A percentile compares a stretch with the other conserved stretches of the same genome.
Evolutionary conservation across 2,329 filamentous ascomycete genomes (phyloP).

Genomic region (Atkinsonella texensis): DNA sequence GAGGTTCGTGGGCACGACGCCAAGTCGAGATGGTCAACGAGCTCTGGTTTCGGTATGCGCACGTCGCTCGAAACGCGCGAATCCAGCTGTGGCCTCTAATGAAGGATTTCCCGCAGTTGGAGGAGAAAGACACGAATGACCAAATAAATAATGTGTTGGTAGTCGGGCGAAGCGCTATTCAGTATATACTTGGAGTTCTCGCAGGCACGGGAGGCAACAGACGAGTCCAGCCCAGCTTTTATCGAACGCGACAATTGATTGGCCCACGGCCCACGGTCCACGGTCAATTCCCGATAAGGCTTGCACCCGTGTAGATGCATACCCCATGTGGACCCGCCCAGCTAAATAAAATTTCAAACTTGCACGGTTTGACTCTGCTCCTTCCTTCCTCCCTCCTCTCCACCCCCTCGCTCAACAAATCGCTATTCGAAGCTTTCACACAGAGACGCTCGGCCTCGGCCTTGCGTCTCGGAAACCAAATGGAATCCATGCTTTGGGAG

Average conservation of each 20-base stretch:
- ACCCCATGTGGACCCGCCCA: constrained; percentile 10
- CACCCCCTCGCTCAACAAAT: constrained; percentile 95
- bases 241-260: neutral
- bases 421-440: constrained; percentile 99
- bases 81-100: neutral
- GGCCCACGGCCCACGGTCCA: neutral
- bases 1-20: neutral
- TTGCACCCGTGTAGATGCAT: constrained; percentile 6
- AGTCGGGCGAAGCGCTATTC: too few species aligned
- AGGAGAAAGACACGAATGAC: neutral
- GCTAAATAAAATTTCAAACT: constrained; percentile 15
- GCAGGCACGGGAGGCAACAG: neutral
- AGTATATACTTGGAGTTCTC: neutral
- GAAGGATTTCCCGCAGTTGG: neutral
- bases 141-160: too few species aligned
- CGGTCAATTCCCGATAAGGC: constrained; percentile 3
- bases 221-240: neutral
- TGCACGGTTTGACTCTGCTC: constrained; percentile 11
- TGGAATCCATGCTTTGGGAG: constrained; percentile 71
- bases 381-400: constrained; percentile 22
- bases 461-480: constrained; percentile 22
- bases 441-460: constrained; percentile 42
- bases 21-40: neutral
- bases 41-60: neutral
- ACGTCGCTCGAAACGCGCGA: neutral